Base-by-base conservation (phyloP, 116 monocot species). In the Dioscorea cayenensis region DNA sequence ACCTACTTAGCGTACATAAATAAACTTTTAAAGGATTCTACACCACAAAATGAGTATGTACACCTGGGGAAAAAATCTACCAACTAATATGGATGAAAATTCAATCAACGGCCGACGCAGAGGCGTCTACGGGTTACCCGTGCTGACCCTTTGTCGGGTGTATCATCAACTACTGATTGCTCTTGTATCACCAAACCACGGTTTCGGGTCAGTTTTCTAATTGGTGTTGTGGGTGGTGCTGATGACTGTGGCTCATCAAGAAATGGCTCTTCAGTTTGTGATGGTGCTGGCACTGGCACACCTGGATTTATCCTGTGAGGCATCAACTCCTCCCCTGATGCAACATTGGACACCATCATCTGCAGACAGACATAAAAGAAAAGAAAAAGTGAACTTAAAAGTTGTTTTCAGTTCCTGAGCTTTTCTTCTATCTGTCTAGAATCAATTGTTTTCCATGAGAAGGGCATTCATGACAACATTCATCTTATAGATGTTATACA, bases 301-400 rank as follows among this genome's bases (percentile, higher is more conserved):
- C 32, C 36, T 1, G 5, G 16, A 20, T 21, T 19, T 36, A 19
- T 68, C 36, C 91, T 82, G 68, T 89, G 83, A 6, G 91, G 87
- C 91, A 95, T 89, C 32, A 85, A 70, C 74, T 91, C 89, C 51
- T 89, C 86, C 32, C 89, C 89, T 18, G 17, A 48, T 36, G 18
- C 20, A 37, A 84, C 79, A 36, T 58, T 68, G 7, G 80, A 63
- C 67, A 71, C 51, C 91, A 95, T 91, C 43, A 81, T 50, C 95
- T 95, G 71, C 67, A 71, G 67, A 60, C 13, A 48, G 65, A 65
- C 5, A 65, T 35, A 32, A 29, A 17, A 2, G 5, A 63, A 23
- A 5, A 27, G 22, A 55, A 49, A 21, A 65, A 20, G 68, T 8
- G 25, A 71, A 43, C 7, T 43, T 12, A 43, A 6, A 43, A 43